phyloP scores from a whole-genome alignment of 768 basidiomycete species.

The Baorangia bicolor region DNA sequence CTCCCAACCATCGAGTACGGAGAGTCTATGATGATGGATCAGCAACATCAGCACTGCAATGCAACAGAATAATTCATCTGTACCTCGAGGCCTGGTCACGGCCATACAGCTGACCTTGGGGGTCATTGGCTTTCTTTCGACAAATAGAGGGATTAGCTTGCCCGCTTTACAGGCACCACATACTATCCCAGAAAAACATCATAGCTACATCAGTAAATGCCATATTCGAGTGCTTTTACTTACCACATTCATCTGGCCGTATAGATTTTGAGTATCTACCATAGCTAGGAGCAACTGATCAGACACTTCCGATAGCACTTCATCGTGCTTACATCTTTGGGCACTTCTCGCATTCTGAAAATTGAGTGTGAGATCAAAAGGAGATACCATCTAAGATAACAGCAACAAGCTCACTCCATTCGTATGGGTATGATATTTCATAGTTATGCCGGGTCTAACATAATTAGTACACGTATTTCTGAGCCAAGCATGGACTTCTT shows the following conservation, averaged over 20 bases:
- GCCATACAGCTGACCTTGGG: slow-evolving; percentile 46
- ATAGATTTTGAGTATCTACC: slow-evolving; percentile 77
- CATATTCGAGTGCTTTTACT: slow-evolving; percentile 22
- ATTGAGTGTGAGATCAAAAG: slow-evolving; percentile 3
- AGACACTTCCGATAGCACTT: neutral
- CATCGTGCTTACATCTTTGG: slow-evolving; percentile 50
- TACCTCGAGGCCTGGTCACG: slow-evolving; percentile 46
- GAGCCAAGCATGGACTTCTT: slow-evolving; percentile 16
- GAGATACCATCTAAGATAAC: neutral
- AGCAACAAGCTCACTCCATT: slow-evolving; percentile 57
- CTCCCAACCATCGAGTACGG: neutral
- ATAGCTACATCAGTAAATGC: neutral
- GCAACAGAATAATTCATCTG: neutral
- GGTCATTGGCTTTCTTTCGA: slow-evolving; percentile 34
- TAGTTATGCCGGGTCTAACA: slow-evolving; percentile 68
- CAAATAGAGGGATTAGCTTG: slow-evolving; percentile 56
- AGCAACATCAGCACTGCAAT: neutral
- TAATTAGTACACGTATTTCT: neutral
- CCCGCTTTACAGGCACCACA: slow-evolving; percentile 68
- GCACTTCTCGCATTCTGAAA: slow-evolving; percentile 62
- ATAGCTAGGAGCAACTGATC: slow-evolving; percentile 44
- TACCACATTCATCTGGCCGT: slow-evolving; percentile 60
- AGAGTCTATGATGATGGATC: slow-evolving; percentile 15
- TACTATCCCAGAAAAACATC: slow-evolving; percentile 36
- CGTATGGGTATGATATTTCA: slow-evolving; percentile 68